Evolutionary conservation across 1,284 basidiomycete species (phyloP).

Genomic region (Taiwanofungus camphoratus): DNA sequence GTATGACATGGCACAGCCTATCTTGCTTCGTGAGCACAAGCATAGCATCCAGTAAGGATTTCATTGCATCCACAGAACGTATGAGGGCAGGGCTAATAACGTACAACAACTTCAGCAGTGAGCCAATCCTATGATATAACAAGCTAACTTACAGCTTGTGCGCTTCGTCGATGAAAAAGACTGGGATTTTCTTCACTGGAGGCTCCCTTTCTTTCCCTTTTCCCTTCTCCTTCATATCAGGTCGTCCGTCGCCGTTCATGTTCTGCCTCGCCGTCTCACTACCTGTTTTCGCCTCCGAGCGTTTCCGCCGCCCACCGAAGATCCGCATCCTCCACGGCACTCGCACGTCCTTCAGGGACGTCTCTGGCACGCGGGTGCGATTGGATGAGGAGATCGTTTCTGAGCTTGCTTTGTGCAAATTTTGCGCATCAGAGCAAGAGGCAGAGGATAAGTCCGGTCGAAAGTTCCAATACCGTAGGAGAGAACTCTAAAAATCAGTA

Average conservation of each 20-base stretch:
- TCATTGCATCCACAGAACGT: slow-evolving; percentile 73
- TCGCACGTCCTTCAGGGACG: slow-evolving; percentile 7
- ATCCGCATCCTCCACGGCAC: slow-evolving; percentile 18
- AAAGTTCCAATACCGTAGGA: slow-evolving; percentile 69
- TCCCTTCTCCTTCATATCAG: slow-evolving; percentile 23
- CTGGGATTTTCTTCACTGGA: slow-evolving; percentile 64
- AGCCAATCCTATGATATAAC: too few species aligned
- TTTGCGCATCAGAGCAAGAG: slow-evolving; percentile 5
- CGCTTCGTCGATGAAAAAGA: slow-evolving; percentile 79
- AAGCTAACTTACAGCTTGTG: slow-evolving; percentile 59
- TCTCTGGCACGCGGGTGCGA: slow-evolving; percentile 1
- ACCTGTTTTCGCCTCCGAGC: slow-evolving; percentile 8
- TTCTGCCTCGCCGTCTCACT: slow-evolving; percentile 13
- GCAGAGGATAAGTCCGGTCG: slow-evolving; percentile 31
- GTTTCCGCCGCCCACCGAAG: slow-evolving; percentile 18
- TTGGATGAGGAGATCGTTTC: slow-evolving; percentile 12
- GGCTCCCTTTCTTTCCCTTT: slow-evolving; percentile 31
- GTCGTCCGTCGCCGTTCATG: slow-evolving; percentile 21
- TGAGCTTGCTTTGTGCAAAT: slow-evolving; percentile 13
- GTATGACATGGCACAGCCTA: slow-evolving; percentile 74
- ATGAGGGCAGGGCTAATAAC: slow-evolving; percentile 58
- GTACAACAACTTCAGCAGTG: slow-evolving; percentile 1
- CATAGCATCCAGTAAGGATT: slow-evolving; percentile 76
- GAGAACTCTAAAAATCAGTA: slow-evolving; percentile 43
- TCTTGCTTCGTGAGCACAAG: slow-evolving; percentile 83